Evolutionary conservation across 208 protist species (phyloP).

Genomic region (Crithidia mellificae): DNA sequence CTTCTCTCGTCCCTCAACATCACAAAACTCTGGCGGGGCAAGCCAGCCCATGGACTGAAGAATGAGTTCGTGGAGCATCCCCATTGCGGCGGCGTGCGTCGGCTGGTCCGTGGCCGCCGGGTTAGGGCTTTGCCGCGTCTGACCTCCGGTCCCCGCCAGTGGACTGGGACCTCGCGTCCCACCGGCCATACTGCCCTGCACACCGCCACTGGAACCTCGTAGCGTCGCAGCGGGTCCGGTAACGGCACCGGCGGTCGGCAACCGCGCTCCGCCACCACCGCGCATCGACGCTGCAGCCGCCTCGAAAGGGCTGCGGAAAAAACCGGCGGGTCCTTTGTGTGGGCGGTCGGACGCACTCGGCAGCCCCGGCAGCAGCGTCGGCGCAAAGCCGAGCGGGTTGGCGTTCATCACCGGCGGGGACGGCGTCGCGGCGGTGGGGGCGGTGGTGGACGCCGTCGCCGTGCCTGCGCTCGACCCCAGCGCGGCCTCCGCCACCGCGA

Average conservation of each 20-base stretch:
- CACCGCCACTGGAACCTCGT: not conserved
- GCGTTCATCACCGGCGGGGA: not conserved
- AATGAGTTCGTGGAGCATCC: conserved; percentile 36
- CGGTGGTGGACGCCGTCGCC: not conserved
- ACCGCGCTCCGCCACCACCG: not conserved
- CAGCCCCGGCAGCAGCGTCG: conserved; percentile 8
- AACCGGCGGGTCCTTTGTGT: conserved; percentile 3
- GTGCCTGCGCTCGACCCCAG: not conserved
- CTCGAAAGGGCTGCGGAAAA: conserved; percentile 24
- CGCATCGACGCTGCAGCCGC: conserved; percentile 12
- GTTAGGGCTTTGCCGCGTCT: too few relatives aligned
- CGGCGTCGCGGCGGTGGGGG: not conserved
- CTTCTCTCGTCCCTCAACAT: conserved; percentile 9
- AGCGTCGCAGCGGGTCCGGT: too few relatives aligned
- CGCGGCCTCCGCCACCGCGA: not conserved
- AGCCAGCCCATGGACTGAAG: conserved; percentile 59
- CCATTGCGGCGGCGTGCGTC: conserved; percentile 7
- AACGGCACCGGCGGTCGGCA: too few relatives aligned
- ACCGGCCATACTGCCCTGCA: too few relatives aligned
- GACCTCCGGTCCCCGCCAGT: too few relatives aligned
- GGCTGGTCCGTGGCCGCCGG: not conserved
- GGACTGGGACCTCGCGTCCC: too few relatives aligned
- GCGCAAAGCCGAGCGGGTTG: conserved; percentile 1
- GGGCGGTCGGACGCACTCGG: conserved; percentile 3
- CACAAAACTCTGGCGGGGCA: conserved; percentile 1